Evolutionary conservation across 2,329 filamentous ascomycete genomes (phyloP).

Genomic region (Colletotrichum lupini): DNA sequence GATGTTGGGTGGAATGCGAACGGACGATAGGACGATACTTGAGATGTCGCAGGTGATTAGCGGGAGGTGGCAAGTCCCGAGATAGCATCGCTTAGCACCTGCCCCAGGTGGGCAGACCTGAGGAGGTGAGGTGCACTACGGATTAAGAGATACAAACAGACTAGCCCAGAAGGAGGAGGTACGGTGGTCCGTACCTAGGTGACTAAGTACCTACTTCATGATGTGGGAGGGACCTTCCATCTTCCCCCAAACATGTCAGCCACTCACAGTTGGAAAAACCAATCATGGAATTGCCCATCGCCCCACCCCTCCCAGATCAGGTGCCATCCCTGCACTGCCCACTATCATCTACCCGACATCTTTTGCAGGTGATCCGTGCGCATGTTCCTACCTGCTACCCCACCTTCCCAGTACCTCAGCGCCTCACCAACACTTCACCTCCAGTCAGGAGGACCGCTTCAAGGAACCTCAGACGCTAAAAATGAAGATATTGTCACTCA

Average conservation of each 20-base stretch:
- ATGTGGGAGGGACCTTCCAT: too few species aligned
- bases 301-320: neutral
- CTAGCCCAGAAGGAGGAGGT: too few species aligned
- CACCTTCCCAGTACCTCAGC: neutral
- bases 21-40: slow-evolving; percentile 29
- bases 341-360: neutral
- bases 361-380: neutral
- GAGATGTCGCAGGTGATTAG: slow-evolving; percentile 17
- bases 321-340: neutral
- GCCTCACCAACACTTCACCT: neutral
- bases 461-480: neutral
- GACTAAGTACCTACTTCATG: too few species aligned
- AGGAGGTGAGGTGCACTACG: too few species aligned
- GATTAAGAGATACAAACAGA: too few species aligned
- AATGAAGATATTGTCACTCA: neutral
- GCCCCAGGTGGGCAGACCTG: too few species aligned
- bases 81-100: neutral
- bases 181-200: too few species aligned
- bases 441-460: neutral
- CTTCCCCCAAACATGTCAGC: neutral
- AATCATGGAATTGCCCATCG: neutral
- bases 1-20: slow-evolving; percentile 6
- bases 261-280: too few species aligned
- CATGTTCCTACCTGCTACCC: neutral
- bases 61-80: neutral